Evolutionary conservation across 805 yeast genomes (phyloP), one percentile per base, ranked within the genome.

Genomic region (Yamadazyma kitorensis): DNA sequence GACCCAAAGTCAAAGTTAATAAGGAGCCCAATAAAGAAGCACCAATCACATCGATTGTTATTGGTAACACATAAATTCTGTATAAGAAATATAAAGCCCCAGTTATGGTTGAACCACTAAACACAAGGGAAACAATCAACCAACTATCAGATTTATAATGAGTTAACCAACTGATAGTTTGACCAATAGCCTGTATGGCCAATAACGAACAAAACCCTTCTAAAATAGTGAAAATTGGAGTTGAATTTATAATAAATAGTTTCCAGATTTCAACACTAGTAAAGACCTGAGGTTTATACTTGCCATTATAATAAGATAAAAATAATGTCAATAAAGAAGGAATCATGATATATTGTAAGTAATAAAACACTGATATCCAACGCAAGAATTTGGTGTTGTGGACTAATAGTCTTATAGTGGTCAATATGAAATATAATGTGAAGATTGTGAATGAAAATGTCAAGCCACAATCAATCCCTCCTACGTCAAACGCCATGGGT

Each of bases 161-260:
- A 15, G 80, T 76, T 28, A 86, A 63, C 82, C 89, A 82, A 41
- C 75, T 72, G 34, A 85, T 72, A 6, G 86, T 78, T 30, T 88
- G 88, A 6, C 98, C 96, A 26, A 86, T 73, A 10, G 95, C 86
- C 62, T 93, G 98, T 41, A 93, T 87, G n/a, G 87, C 80, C 37
- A 93, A 68, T 17, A 93, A 73, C 1, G 96, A 80, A 59, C 96
- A 94, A 48, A 93, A 81, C 2, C 98, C 98, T 61, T 93, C 98
- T 33, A 89, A 64, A 13, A 88, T 70, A 0, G 96, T 86, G 59
- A 93, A 91, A 29, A 86, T 66, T 2, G 96, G 93, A 0, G 98
- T 93, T 4, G 95, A 78, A 53, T 88, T 85, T 33, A 78, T 69
- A 23, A 93, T 65, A 19, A 83, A 59, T 29, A 72, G 55, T 41